Evolutionary conservation across 768 basidiomycete species (phyloP).

Genomic region (Leccinum subgranulosum): DNA sequence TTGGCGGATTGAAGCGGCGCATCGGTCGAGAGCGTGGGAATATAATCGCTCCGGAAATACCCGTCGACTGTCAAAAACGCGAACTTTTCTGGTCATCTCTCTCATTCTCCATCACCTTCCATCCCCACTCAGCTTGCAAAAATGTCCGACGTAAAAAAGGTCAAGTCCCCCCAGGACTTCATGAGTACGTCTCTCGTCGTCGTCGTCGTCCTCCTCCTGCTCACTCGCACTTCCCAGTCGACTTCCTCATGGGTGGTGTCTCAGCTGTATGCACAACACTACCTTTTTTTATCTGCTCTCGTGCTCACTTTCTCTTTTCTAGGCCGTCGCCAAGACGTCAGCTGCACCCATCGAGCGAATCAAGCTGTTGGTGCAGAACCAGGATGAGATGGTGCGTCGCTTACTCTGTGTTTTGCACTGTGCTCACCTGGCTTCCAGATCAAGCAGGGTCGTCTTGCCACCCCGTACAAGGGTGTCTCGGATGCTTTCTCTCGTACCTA

Average conservation of each 20-base stretch:
- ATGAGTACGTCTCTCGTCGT: constrained; percentile 45
- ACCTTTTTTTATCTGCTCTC: not conserved
- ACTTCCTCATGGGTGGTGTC: constrained; percentile 97
- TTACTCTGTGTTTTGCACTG: not conserved
- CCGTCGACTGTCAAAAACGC: constrained; percentile 37
- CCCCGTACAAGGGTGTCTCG: constrained; percentile 93
- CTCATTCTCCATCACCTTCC: constrained; percentile 43
- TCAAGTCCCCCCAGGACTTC: constrained; percentile 91
- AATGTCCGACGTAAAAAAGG: constrained; percentile 84
- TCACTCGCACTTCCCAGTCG: constrained; percentile 47
- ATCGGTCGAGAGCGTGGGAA: constrained; percentile 31
- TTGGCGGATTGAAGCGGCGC: constrained; percentile 6
- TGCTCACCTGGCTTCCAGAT: constrained; percentile 51
- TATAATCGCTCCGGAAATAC: constrained; percentile 25
- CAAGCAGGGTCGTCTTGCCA: constrained; percentile 96
- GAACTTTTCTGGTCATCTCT: constrained; percentile 48
- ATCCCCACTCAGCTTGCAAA: constrained; percentile 54
- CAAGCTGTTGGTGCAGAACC: constrained; percentile 97
- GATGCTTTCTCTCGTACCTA: constrained; percentile 95
- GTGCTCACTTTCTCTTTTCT: constrained; percentile 22
- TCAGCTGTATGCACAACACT: constrained; percentile 61
- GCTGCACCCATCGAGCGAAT: constrained; percentile 99
- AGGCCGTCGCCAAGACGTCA: constrained; percentile 98
- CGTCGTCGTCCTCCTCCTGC: not conserved
- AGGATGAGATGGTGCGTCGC: constrained; percentile 95